Percentiles rank a stretch among this genome's conserved stretches.
phyloP scores from a whole-genome alignment of 306 rosid genomes.

The Casuarina glauca region DNA sequence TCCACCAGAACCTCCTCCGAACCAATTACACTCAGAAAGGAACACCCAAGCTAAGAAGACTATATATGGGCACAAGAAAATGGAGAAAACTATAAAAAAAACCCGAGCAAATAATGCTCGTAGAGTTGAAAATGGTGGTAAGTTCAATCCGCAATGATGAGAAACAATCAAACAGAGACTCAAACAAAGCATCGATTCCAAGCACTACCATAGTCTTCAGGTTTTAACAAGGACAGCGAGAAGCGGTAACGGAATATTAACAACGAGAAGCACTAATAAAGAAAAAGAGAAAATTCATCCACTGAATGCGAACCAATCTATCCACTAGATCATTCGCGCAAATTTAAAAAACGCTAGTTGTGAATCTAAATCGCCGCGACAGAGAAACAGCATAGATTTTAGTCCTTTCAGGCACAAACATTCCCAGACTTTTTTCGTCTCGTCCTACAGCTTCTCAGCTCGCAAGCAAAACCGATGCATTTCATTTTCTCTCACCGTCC shows the following conservation, averaged over 20 bases:
- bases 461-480: slow-evolving; percentile 24
- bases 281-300: background rate
- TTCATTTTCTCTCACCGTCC: background rate
- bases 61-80: background rate
- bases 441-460: slow-evolving; percentile 11
- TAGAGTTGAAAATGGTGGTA: background rate
- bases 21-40: background rate
- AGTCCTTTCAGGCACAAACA: slow-evolving; percentile 7
- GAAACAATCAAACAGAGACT: background rate
- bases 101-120: background rate
- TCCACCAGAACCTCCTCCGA: background rate
- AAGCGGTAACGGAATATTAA: slow-evolving; percentile 2
- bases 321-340: background rate
- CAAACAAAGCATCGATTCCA: slow-evolving; percentile 1
- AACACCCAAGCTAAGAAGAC: background rate
- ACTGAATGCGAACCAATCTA: background rate
- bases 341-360: background rate
- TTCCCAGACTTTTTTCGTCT: background rate
- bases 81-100: background rate
- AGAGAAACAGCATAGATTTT: too few relatives aligned
- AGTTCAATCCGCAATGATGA: slow-evolving; percentile 6
- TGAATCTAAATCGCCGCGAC: background rate
- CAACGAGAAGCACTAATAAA: background rate
- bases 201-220: background rate
- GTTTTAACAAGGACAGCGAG: slow-evolving; percentile 3